Evolutionary conservation across 768 basidiomycete genomes (phyloP), one percentile per base, ranked within the genome.

Genomic region (Termitomyces sp.): DNA sequence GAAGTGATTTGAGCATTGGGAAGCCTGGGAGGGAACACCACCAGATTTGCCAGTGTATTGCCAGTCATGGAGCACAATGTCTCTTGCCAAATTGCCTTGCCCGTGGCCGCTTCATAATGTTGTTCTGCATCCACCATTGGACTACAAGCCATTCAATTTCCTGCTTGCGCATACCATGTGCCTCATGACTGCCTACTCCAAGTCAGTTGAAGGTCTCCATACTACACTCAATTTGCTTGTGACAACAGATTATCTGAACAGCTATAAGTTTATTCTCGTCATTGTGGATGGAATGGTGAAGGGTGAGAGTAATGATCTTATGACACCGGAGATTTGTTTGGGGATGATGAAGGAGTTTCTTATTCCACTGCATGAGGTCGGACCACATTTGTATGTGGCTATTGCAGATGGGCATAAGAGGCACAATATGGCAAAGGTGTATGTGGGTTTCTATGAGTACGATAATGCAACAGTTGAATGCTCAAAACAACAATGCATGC

Each of bases 371-470:
- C 76, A 85, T 21, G 93, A 98, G 50, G 93, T 98, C 35, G 91
- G 96, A 68, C 75, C 93, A 3, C 91, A 96, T 62, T 96, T 93
- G 26, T 99, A 98, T 65, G 94, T 98, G 52, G 94, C 97, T 56
- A 98, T 99, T 63, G 97, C 97, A 14, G 96, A 99, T 66, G 97
- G 97, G n/a, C 95, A 98, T 78, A 98, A 97, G 74, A 82, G 93
- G 35, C 97, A 98, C 77, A 99, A 99, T 70, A 97, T 96, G 94
- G 96, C 94, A 40, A 94, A 95, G 73, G 94, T 98, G 40, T 98
- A 89, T 65, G 95, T 96, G 37, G 97, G 97, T 11, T 99, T 92
- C 76, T 98, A 99, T 70, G 83, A 86, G 58, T 99, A 98, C 71
- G 93, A 98, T 66, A 81, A 93, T 65, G 80, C 86, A 40, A 96